Conservation (phyloP, 768 basidiomycete genomes). For the Megacollybia marginata region DNA sequence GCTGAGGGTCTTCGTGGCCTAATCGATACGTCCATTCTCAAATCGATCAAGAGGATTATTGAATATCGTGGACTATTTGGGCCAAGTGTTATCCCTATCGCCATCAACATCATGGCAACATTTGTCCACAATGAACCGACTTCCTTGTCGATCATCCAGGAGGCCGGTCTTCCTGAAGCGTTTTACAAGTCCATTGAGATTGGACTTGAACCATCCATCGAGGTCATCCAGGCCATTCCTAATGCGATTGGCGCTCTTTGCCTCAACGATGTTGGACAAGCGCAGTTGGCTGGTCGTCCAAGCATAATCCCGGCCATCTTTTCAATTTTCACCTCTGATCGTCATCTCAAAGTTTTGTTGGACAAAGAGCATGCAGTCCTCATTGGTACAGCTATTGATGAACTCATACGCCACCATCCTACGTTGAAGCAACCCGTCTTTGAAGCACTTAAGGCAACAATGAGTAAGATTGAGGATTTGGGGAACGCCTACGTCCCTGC, state of each 20-base stretch:
- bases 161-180: conserved; percentile 79
- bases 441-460: conserved; percentile 61
- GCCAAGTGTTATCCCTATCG: conserved; percentile 75
- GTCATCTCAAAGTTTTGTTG: conserved; percentile 73
- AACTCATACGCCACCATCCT: conserved; percentile 95
- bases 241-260: conserved; percentile 96
- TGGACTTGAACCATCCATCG: conserved; percentile 81
- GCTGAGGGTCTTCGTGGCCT: conserved; percentile 92
- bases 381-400: conserved; percentile 87
- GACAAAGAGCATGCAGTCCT: conserved; percentile 91
- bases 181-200: conserved; percentile 84
- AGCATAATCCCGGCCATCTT: conserved; percentile 82
- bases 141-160: conserved; percentile 87
- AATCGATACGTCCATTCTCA: conserved; percentile 82
- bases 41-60: conserved; percentile 84
- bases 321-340: conserved; percentile 78
- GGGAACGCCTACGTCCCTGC: conserved; percentile 55
- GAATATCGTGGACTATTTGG: conserved; percentile 80
- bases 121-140: conserved; percentile 99
- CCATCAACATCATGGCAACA: conserved; percentile 92
- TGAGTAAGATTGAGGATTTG: conserved; percentile 68
- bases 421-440: conserved; percentile 75
- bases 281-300: conserved; percentile 69
- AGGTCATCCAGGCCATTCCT: conserved; percentile 88
- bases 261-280: conserved; percentile 84